These are phyloP conservation scores for Pythium aristosporum DNA, from an alignment of 352 stramenopile genomes.

Conservation along the genomic window DNA sequence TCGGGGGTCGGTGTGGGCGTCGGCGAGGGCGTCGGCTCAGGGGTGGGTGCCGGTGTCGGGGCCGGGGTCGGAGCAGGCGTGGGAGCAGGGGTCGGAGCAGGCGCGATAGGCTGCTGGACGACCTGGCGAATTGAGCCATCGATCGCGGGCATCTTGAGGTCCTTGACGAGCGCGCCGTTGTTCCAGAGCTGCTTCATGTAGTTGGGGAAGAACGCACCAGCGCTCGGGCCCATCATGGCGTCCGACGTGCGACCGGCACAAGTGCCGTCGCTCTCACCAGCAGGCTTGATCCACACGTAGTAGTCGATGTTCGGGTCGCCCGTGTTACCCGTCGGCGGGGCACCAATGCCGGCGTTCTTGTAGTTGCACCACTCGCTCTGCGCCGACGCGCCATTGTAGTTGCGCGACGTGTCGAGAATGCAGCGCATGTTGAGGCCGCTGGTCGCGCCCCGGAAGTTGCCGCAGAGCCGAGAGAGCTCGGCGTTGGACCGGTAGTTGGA, in stretches of 20 bases:
- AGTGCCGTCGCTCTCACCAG: slow-evolving; percentile 62
- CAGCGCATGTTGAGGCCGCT: slow-evolving; percentile 41
- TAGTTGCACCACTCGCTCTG: slow-evolving; percentile 72
- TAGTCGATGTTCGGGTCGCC: slow-evolving; percentile 57
- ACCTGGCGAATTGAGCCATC: slow-evolving; percentile 14
- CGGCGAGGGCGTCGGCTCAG: slow-evolving; percentile 10
- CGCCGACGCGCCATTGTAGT: slow-evolving; percentile 41
- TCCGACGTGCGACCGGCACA: slow-evolving; percentile 33
- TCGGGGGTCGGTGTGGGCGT: background rate
- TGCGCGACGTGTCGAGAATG: slow-evolving; percentile 67
- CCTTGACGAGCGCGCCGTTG: slow-evolving; percentile 42
- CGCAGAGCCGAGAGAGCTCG: slow-evolving; percentile 51
- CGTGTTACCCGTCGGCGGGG: slow-evolving; percentile 49
- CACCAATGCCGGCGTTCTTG: slow-evolving; percentile 51
- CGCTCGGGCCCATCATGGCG: slow-evolving; percentile 36
- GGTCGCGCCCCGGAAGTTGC: slow-evolving; percentile 47
- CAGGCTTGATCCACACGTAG: slow-evolving; percentile 72
- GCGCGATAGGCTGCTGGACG: background rate
- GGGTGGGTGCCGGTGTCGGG: slow-evolving; percentile 18
- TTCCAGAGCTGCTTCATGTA: slow-evolving; percentile 58
- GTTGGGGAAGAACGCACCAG: slow-evolving; percentile 51
- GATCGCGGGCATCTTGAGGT: slow-evolving; percentile 13
- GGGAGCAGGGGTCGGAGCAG: slow-evolving; percentile 4
- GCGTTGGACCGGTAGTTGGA: slow-evolving; percentile 67
- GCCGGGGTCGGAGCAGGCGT: slow-evolving; percentile 20